Conservation (phyloP, 805 yeast species). For the Wickerhamiella domercqiae region DNA sequence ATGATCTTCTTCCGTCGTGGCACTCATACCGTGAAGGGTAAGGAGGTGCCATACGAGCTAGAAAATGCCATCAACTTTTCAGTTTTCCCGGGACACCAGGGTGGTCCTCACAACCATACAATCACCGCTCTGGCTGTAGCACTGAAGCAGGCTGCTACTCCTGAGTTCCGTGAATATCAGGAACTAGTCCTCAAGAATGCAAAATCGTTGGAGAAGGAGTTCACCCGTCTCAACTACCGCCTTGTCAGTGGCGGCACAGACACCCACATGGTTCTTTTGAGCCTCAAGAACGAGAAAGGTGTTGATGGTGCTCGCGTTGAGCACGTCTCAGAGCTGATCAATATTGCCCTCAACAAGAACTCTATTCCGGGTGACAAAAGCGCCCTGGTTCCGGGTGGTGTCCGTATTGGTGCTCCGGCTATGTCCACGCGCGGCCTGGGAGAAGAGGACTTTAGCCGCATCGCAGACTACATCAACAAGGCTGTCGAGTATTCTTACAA, state of each 20-base stretch:
- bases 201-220: constrained; percentile 59
- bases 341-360: constrained; percentile 94
- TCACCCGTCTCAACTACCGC: constrained; percentile 56
- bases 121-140: constrained; percentile 96
- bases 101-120: constrained; percentile 99
- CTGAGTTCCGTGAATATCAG: constrained; percentile 87
- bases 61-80: constrained; percentile 94
- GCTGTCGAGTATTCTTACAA: constrained; percentile 64
- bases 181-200: constrained; percentile 79
- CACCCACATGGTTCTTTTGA: constrained; percentile 87
- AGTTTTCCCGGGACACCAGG: constrained; percentile 99
- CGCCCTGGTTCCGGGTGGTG: constrained; percentile 93
- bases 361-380: constrained; percentile 96
- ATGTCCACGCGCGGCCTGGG: constrained; percentile 96
- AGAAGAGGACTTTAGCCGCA: constrained; percentile 66
- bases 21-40: constrained; percentile 69
- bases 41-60: constrained; percentile 77
- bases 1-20: constrained; percentile 99
- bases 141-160: constrained; percentile 79
- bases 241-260: constrained; percentile 93
- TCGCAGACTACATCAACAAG: constrained; percentile 65
- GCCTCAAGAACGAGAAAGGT: constrained; percentile 63
- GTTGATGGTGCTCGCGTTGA: constrained; percentile 97
- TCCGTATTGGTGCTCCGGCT: constrained; percentile 96
- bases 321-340: constrained; percentile 82